Conservation (phyloP, 2,329 filamentous ascomycete species). For the Monosporascus sp. region DNA sequence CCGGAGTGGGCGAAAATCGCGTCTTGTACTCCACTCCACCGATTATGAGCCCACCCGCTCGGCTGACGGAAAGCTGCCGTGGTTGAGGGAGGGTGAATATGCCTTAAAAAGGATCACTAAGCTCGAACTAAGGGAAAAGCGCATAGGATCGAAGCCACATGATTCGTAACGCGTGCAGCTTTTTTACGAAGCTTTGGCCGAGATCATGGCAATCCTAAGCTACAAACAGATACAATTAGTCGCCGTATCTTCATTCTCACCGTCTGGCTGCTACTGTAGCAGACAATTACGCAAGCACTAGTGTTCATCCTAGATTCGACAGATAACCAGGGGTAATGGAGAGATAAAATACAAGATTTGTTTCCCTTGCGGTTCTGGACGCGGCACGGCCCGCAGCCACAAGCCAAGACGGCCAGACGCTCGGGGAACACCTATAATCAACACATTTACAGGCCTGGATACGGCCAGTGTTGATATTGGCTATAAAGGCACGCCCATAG, state of each 20-base stretch:
- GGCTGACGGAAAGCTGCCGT: neutral
- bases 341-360: neutral
- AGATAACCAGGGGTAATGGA: neutral
- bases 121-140: slow-evolving; percentile 16
- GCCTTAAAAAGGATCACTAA: slow-evolving; percentile 6
- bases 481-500: neutral
- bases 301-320: neutral
- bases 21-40: slow-evolving; percentile 8
- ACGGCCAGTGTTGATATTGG: neutral
- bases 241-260: no score
- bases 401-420: neutral
- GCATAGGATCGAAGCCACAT: slow-evolving; percentile 26
- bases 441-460: neutral
- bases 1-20: slow-evolving; percentile 3
- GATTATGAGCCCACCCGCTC: slow-evolving; percentile 1
- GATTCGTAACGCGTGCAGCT: slow-evolving; percentile 20
- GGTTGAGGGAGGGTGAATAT: slow-evolving; percentile 3
- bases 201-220: neutral
- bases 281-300: no score
- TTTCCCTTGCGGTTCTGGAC: neutral
- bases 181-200: slow-evolving; percentile 11
- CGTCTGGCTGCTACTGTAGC: no score
- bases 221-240: slow-evolving; percentile 9
- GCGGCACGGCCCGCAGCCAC: neutral
- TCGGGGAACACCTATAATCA: neutral